phyloP scores from a whole-genome alignment of 1,284 basidiomycete genomes.

The Puccinia coronata region DNA sequence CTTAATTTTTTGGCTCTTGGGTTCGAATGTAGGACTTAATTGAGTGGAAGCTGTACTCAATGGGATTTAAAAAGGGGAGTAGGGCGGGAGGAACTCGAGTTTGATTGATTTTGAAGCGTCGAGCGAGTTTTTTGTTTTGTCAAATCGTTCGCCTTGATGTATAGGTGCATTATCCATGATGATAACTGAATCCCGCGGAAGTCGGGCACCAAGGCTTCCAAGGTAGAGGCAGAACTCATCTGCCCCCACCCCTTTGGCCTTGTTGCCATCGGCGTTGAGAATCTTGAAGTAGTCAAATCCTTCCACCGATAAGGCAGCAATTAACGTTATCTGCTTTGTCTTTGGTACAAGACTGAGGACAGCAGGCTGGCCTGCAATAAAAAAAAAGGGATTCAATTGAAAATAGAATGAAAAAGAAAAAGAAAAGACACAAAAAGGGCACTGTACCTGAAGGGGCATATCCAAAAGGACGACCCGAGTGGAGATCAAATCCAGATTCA shows the following conservation, averaged over 20 bases:
- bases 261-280: slow-evolving; percentile 13
- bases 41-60: slow-evolving; percentile 17
- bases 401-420: slow-evolving; percentile 15
- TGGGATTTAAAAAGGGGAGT: slow-evolving; percentile 29
- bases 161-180: too few relatives aligned
- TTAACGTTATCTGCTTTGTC: neutral
- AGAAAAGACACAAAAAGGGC: neutral
- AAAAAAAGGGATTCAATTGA: neutral
- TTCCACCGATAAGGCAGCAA: neutral
- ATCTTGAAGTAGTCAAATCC: neutral
- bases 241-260: slow-evolving; percentile 16
- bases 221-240: slow-evolving; percentile 12
- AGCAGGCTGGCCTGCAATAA: neutral
- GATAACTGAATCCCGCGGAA: neutral
- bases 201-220: neutral
- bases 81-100: slow-evolving; percentile 17
- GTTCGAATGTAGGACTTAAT: slow-evolving; percentile 2
- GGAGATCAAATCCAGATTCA: slow-evolving; percentile 24
- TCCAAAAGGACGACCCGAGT: slow-evolving; percentile 11
- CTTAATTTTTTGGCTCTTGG: neutral
- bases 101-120: neutral
- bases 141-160: slow-evolving; percentile 3
- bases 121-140: neutral
- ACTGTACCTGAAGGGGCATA: neutral
- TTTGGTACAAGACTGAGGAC: slow-evolving; percentile 10